Conservation (phyloP, 768 basidiomycete species). For the Lepiota brunneoincarnata region DNA sequence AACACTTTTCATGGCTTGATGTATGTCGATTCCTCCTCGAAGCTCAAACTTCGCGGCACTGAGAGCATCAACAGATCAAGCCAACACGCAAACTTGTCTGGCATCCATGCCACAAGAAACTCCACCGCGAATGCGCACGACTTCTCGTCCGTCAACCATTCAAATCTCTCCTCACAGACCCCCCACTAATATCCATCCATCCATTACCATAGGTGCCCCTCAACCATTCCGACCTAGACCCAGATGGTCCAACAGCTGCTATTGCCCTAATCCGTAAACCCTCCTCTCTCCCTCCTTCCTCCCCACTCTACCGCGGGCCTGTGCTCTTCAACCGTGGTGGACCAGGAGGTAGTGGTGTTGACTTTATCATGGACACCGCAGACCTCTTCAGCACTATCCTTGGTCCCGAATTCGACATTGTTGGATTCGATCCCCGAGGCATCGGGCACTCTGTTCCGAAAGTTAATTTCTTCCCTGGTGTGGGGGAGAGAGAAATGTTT, state of each 20-base stretch:
- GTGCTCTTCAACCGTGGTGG: constrained; percentile 48
- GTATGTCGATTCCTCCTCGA: not conserved
- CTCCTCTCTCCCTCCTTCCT: constrained; percentile 15
- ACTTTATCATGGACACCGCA: constrained; percentile 21
- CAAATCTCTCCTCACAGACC: not conserved
- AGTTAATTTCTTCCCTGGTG: constrained; percentile 30
- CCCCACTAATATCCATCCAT: not conserved
- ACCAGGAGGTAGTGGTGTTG: constrained; percentile 43
- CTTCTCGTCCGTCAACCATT: constrained; percentile 10
- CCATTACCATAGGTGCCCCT: constrained; percentile 37
- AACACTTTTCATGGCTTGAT: constrained; percentile 2
- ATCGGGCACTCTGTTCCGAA: constrained; percentile 32
- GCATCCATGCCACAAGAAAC: constrained; percentile 12
- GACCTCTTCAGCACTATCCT: constrained; percentile 25
- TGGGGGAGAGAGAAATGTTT: constrained; percentile 14
- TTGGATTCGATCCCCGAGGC: constrained; percentile 47
- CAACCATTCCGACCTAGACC: constrained; percentile 38
- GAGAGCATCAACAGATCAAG: constrained; percentile 2
- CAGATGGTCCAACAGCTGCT: constrained; percentile 26
- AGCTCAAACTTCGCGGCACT: no score
- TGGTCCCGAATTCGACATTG: constrained; percentile 42
- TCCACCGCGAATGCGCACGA: constrained; percentile 15
- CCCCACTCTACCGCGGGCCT: constrained; percentile 36
- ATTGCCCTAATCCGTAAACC: constrained; percentile 42
- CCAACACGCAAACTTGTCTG: constrained; percentile 14